phyloP scores from a whole-genome alignment of 2,329 filamentous ascomycete species.

The Cercospora brassicicola region DNA sequence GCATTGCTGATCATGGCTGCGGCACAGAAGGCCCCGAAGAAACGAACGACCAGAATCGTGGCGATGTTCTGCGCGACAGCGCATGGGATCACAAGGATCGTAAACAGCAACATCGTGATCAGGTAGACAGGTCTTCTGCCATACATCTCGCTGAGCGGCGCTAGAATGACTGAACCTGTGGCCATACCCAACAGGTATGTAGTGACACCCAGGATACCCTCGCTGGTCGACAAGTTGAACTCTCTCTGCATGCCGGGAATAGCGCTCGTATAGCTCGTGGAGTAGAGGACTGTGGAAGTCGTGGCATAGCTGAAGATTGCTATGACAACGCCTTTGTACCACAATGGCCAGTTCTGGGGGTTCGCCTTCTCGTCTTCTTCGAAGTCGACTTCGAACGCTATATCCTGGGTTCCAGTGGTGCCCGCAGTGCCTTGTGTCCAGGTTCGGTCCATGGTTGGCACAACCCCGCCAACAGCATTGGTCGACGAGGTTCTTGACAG shows the following conservation, averaged over 20 bases:
- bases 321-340: constrained; percentile 58
- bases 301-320: constrained; percentile 60
- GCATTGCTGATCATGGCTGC: constrained; percentile 80
- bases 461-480: constrained; percentile 35
- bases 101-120: constrained; percentile 63
- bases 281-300: constrained; percentile 63
- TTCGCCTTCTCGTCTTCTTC: constrained; percentile 63
- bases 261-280: constrained; percentile 74
- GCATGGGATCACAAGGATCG: constrained; percentile 69
- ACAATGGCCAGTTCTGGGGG: constrained; percentile 67
- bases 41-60: constrained; percentile 69
- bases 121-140: constrained; percentile 68
- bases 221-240: constrained; percentile 61
- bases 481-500: constrained; percentile 34
- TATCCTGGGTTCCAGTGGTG: constrained; percentile 37
- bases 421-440: constrained; percentile 27
- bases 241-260: constrained; percentile 64
- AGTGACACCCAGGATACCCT: constrained; percentile 74
- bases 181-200: constrained; percentile 76
- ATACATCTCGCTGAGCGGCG: constrained; percentile 71
- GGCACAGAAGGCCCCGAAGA: constrained; percentile 72
- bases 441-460: constrained; percentile 25
- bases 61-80: constrained; percentile 67
- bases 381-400: constrained; percentile 73
- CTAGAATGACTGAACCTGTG: constrained; percentile 68